Percentiles rank a stretch among this genome's conserved stretches.
Evolutionary conservation across 306 rosid species (phyloP).

Genomic region (Corylus avellana): DNA sequence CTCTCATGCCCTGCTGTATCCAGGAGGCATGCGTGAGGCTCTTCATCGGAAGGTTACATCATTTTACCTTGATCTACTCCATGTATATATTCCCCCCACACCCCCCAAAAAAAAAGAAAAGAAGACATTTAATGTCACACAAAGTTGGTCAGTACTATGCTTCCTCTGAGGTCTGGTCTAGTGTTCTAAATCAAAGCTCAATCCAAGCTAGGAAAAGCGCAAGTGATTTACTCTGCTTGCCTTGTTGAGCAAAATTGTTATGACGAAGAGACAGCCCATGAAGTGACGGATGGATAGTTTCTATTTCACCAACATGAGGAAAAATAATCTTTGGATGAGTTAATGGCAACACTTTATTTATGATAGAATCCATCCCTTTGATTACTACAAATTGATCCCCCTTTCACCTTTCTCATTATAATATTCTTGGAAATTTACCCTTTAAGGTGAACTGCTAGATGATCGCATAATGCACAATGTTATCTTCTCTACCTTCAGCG

Average conservation of each 20-base stretch:
- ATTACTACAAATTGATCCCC: background rate
- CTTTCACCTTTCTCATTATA: background rate
- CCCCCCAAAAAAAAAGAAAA: no score
- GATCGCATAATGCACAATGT: background rate
- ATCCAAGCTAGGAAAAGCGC: background rate
- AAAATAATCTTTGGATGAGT: background rate
- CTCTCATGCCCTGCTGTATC: slow-evolving; percentile 76
- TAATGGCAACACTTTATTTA: background rate
- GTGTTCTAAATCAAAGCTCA: background rate
- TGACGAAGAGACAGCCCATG: background rate
- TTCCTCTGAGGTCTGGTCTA: background rate
- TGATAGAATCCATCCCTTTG: background rate
- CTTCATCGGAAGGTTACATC: slow-evolving; percentile 76
- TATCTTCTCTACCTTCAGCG: background rate
- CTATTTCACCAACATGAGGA: no score
- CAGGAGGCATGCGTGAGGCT: slow-evolving; percentile 97
- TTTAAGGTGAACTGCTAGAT: background rate
- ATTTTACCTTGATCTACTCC: background rate
- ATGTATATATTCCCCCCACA: no score
- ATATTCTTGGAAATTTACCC: background rate
- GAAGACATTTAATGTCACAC: background rate
- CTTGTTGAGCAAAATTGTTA: background rate
- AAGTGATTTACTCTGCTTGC: background rate
- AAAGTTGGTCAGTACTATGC: background rate
- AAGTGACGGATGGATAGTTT: background rate